phyloP scores from a whole-genome alignment of 1,284 basidiomycete genomes.

The Trichosporon ovoides region DNA sequence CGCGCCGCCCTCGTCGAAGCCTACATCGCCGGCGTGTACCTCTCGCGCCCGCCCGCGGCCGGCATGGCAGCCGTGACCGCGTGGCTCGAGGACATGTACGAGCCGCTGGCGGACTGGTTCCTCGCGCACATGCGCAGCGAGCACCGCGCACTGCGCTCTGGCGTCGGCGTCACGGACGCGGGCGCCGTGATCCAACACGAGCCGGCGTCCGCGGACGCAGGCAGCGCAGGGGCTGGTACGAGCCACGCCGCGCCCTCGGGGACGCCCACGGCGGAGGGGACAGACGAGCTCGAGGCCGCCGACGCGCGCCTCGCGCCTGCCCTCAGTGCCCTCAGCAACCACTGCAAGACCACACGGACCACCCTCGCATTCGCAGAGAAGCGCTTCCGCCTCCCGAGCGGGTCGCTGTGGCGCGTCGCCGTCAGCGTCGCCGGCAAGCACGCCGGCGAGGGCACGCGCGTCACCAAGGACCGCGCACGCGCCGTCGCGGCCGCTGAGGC shows the following conservation, averaged over 20 bases:
- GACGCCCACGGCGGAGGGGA: neutral
- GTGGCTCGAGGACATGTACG: conserved; percentile 44
- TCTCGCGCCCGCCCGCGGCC: conserved; percentile 27
- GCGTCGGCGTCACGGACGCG: neutral
- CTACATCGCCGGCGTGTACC: conserved; percentile 43
- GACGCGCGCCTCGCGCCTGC: neutral
- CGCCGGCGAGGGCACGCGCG: neutral
- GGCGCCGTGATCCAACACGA: neutral
- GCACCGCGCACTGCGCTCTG: conserved; percentile 10
- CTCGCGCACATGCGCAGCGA: conserved; percentile 37
- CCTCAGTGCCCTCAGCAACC: neutral
- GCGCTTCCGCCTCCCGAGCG: neutral
- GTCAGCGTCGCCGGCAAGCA: neutral
- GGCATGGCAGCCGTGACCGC: conserved; percentile 28
- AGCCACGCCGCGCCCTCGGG: too few species aligned
- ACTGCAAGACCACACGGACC: neutral
- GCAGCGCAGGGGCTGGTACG: too few species aligned
- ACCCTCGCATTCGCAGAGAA: neutral
- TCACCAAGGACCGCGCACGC: neutral
- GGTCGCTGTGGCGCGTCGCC: neutral
- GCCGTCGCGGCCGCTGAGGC: neutral
- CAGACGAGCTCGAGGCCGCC: neutral
- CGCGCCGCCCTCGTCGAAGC: conserved; percentile 45
- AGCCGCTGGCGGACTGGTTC: conserved; percentile 43
- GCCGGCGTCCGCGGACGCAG: neutral